Base-by-base conservation (phyloP, 768 basidiomycete species). In the Polyporus arcularius region DNA sequence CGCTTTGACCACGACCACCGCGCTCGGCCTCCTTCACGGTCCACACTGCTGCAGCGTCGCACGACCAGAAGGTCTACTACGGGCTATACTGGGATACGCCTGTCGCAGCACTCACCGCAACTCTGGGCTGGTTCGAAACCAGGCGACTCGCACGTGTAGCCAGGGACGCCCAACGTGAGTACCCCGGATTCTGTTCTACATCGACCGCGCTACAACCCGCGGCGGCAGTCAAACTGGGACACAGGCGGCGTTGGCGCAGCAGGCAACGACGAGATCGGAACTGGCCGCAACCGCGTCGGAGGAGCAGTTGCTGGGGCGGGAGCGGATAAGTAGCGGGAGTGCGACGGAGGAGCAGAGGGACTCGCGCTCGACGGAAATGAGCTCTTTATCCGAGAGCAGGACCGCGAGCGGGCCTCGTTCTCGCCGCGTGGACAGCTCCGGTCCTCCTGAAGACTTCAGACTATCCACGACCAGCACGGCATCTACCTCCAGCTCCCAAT, bases 361-460 rank as follows among this genome's bases (percentile, higher is more conserved):
- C 54, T 35, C 35, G 62, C 58, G 50, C 54, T 61, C 53, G 58
- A 60, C 66, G 66, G 66, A 67, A 58, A 67, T 67, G 66, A 63
- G 52, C 60, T 58, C 60, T 61, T 57, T 62, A 58, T 66, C 63
- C 62, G 66, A 62, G 59, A 65, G 56, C 57, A 57, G 49, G 40
- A 65, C 60, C 60, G 43, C 62, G 57, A 61, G 53, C 51, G 67
- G 55, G 66, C 72, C 73, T 73, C 72, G 67, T 71, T 73, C 73
- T 64, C 54, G 67, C 72, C 72, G 70, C 71, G 71, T 74, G 73
- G 71, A 47, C 65, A 48, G 48, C 39, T 26, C 53, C 38, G 41
- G 55, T 39, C 56, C 40, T 26, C 62, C 55, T 66, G 65, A 65
- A 58, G 57, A 66, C 58, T 67, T 63, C 47, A 60, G 69, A 38